phyloP scores from a whole-genome alignment of 257 asterid genomes.

The Nicotiana benthamiana region DNA sequence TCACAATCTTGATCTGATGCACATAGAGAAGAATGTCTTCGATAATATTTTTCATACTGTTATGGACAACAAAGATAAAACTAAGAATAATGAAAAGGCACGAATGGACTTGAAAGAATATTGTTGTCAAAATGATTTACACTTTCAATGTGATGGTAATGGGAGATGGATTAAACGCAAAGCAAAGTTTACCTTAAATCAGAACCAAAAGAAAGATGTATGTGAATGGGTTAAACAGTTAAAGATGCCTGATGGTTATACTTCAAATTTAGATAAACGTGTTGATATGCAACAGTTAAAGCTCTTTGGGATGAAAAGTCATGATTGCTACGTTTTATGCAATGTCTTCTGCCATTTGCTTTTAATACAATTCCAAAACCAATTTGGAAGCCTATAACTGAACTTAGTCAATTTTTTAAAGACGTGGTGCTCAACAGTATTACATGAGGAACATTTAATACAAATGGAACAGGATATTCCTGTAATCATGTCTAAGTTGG shows the following conservation, averaged over 20 bases:
- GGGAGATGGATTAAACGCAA: not conserved
- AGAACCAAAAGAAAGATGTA: no score
- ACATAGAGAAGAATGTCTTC: not conserved
- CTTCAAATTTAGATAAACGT: not conserved
- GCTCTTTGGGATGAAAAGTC: not conserved
- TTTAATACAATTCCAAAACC: not conserved
- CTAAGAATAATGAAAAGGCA: not conserved
- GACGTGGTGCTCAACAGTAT: no score
- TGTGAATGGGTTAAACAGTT: not conserved
- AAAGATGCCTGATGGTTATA: not conserved
- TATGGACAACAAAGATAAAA: not conserved
- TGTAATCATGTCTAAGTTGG: not conserved
- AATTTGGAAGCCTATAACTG: no score
- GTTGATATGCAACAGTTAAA: not conserved
- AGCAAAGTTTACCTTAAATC: not conserved
- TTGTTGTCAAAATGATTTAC: not conserved
- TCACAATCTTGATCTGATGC: not conserved
- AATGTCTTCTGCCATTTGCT: not conserved
- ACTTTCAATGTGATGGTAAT: not conserved
- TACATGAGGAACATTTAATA: no score
- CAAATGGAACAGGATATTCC: no score
- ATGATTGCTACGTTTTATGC: not conserved
- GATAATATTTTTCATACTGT: not conserved
- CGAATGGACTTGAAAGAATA: not conserved
- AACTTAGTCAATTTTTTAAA: no score